Percentiles rank a stretch among this genome's conserved stretches.
Conservation (phyloP, 345 rosid genomes). For the Ceriops tagal region DNA sequence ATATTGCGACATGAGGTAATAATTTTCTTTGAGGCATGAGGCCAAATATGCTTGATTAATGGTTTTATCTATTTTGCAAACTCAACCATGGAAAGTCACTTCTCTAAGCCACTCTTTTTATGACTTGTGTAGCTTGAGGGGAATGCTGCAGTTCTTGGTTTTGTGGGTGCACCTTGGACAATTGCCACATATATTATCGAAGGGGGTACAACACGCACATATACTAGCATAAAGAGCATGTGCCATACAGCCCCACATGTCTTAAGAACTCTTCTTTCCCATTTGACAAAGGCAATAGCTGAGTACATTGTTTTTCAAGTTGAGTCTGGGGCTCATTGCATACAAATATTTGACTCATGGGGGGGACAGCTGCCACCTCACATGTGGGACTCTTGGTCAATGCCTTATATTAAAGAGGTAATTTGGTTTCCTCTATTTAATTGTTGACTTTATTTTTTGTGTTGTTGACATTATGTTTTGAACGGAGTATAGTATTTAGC, state of each 20-base stretch:
- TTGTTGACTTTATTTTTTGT: not conserved
- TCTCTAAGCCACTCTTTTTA: conserved; percentile 12
- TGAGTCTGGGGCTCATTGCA: conserved; percentile 86
- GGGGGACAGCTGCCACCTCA: conserved; percentile 93
- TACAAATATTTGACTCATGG: conserved; percentile 96
- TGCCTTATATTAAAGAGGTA: conserved; percentile 82
- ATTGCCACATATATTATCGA: conserved; percentile 89
- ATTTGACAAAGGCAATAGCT: conserved; percentile 67
- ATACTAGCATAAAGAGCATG: conserved; percentile 79
- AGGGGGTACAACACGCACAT: conserved; percentile 86
- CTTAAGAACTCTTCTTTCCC: conserved; percentile 71
- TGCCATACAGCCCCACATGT: conserved; percentile 77
- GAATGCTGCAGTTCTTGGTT: conserved; percentile 75
- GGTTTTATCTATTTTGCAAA: not conserved
- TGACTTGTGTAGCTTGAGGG: conserved; percentile 53
- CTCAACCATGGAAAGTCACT: not conserved
- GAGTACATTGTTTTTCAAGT: conserved; percentile 81
- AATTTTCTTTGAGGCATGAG: conserved; percentile 13
- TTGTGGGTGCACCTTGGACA: conserved; percentile 96
- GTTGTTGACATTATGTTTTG: not conserved
- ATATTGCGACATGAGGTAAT: conserved; percentile 72
- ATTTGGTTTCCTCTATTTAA: not conserved
- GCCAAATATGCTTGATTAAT: conserved; percentile 2
- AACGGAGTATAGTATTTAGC: not conserved
- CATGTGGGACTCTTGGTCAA: conserved; percentile 91